Evolutionary conservation across 257 asterid genomes (phyloP), one percentile per base, ranked within the genome.

Genomic region (Lavandula angustifolia): DNA sequence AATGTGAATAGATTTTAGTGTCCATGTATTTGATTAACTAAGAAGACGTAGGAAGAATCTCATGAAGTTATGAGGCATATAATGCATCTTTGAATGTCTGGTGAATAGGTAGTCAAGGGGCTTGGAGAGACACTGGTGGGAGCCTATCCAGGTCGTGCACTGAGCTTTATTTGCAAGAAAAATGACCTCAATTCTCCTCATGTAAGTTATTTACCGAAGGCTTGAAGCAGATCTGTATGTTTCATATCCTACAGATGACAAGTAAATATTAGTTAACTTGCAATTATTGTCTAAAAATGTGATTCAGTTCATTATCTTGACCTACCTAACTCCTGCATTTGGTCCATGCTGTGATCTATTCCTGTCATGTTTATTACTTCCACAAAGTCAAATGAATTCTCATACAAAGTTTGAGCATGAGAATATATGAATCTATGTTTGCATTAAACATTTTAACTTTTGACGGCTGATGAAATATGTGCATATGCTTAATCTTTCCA

Each of bases 71-170:
- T 10, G 50, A 55, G 41, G 8, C 33, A 49, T 72, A 9, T 57
- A 29, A 41, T 38, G 11, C 41, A 29, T 61, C 62, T 13, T 63
- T 61, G n/a, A 52, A 57, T 35, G 53, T 79, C 47, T 78, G 68
- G 43, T 77, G 79, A 60, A 63, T 67, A 94, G 99, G 95, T 90
- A 72, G 99, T 94, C 61, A 94, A 87, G 82, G 99, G 99, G 73
- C 95, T 94, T 46, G 99, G 99, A 55, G 99, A 94, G 82, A 90
- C 99, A 11, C 86, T 94, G 62, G 99, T 94, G 57, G 99, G 99
- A 77, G 99, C 97, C 66, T 94, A 94, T 74, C 99, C 99, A 18
- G 99, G 99, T 18, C 99, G 99, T 73, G 96, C 99, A 53, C 81
- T 90, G 83, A 94, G 99, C 84, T 94, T 87, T 74, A 63, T 81